Evolutionary conservation across 2,329 filamentous ascomycete species (phyloP), one percentile per base, ranked within the genome.

Genomic region (Pyrenophora seminiperda): DNA sequence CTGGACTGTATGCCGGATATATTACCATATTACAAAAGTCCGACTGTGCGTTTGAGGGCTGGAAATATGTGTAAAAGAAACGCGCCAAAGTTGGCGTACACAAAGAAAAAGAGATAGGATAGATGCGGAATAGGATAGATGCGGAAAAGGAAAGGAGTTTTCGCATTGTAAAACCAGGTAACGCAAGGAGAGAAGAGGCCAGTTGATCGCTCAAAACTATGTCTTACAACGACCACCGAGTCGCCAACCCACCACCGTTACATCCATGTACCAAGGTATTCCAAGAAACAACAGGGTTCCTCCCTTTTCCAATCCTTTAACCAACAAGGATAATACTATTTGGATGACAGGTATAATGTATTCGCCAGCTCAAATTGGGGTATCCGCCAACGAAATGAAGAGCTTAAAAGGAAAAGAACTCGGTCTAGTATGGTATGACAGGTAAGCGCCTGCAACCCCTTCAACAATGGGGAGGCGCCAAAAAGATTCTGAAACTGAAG

Each of bases 361-460:
- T 44, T 68, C 57, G 65, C 66, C 63, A 70, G 60, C 65, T 58
- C 58, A 68, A 66, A 64, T 60, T 63, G 51, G 63, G 66, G 66
- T 70, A 70, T 70, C 62, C 66, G 67, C 65, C 65, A 62, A 63
- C 39, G 58, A 62, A 60, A 59, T 47, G 49, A 56, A 63, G 47
- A 41, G 61, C 55, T 62, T 54, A 52, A 60, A 59, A 63, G 50
- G 41, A 66, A 65, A 36, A 40, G n/a, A 31, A 40, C 33, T 51
- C 60, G 51, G 59, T 68, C 66, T 70, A 70, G 61, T 58, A 54
- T 66, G 63, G 61, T 68, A 68, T 65, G 22, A 68, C 65, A 60
- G 56, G 53, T 53, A 58, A 61, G 50, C 47, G 42, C 33, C 42
- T 54, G 9, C 41, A 30, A 29, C 41, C 32, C 54, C 54, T 50